Evolutionary conservation across 1,284 basidiomycete species (phyloP).

Genomic region (Athelia psychrophila): DNA sequence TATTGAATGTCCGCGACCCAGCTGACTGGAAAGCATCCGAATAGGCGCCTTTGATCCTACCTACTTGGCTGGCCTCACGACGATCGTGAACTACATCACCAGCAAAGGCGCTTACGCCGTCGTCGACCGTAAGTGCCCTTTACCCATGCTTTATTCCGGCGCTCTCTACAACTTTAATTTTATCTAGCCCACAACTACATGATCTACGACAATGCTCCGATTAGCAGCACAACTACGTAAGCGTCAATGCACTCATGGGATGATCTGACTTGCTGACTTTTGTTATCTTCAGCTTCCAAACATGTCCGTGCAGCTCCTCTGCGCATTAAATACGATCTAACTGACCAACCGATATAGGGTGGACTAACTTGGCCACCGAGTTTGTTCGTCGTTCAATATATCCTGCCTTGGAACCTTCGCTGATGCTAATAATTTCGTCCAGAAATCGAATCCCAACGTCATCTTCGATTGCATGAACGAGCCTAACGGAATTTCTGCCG

Average conservation of each 20-base stretch:
- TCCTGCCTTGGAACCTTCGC: not conserved
- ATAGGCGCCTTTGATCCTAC: slow-evolving; percentile 39
- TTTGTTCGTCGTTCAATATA: slow-evolving; percentile 37
- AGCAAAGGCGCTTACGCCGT: slow-evolving; percentile 54
- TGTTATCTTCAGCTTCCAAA: slow-evolving; percentile 40
- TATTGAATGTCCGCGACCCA: too few relatives aligned
- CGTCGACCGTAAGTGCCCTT: slow-evolving; percentile 46
- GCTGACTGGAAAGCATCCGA: too few relatives aligned
- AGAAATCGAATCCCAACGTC: slow-evolving; percentile 50
- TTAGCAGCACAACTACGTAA: slow-evolving; percentile 46
- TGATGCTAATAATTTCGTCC: slow-evolving; percentile 1
- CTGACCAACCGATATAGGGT: slow-evolving; percentile 31
- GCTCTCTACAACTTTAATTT: not conserved
- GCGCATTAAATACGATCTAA: slow-evolving; percentile 2
- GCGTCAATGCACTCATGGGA: slow-evolving; percentile 14
- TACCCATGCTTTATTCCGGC: too few relatives aligned
- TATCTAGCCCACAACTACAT: slow-evolving; percentile 54
- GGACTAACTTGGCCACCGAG: slow-evolving; percentile 51
- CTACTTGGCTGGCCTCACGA: slow-evolving; percentile 50
- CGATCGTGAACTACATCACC: slow-evolving; percentile 59
- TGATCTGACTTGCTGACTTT: not conserved
- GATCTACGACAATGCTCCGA: slow-evolving; percentile 50
- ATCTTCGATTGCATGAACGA: slow-evolving; percentile 68
- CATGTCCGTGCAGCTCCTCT: slow-evolving; percentile 31
- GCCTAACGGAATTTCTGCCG: slow-evolving; percentile 51